Percentiles rank a stretch among this genome's conserved stretches.
Evolutionary conservation across 495 filamentous ascomycete genomes (phyloP).

Genomic region (Viridothelium virens): DNA sequence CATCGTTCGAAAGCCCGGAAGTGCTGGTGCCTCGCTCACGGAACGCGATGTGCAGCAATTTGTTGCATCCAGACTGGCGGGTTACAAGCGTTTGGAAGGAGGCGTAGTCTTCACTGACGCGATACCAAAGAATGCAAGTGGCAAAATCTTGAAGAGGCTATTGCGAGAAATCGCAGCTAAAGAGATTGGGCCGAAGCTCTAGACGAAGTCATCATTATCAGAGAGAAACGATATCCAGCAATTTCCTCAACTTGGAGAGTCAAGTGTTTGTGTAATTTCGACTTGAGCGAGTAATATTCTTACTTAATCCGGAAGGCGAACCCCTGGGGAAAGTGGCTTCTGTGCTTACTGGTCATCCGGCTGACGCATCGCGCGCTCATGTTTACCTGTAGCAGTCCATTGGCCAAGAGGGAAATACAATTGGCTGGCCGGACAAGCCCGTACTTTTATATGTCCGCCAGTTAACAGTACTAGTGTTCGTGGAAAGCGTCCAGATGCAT

Average conservation of each 20-base stretch:
- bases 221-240: not conserved
- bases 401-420: too few relatives aligned
- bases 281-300: too few relatives aligned
- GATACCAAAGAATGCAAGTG: slow-evolving; percentile 77
- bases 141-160: slow-evolving; percentile 79
- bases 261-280: too few relatives aligned
- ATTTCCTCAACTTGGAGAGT: not conserved
- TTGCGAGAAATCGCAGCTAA: slow-evolving; percentile 48
- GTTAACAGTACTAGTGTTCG: too few relatives aligned
- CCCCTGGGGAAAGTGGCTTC: too few relatives aligned
- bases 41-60: slow-evolving; percentile 45
- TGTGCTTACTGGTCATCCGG: too few relatives aligned
- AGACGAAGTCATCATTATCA: not conserved
- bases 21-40: slow-evolving; percentile 35
- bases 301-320: too few relatives aligned
- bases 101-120: slow-evolving; percentile 74
- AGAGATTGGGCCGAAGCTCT: slow-evolving; percentile 28
- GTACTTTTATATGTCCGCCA: too few relatives aligned
- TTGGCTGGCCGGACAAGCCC: too few relatives aligned
- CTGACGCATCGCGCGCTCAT: too few relatives aligned
- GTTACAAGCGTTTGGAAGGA: slow-evolving; percentile 72
- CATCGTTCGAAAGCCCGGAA: slow-evolving; percentile 51
- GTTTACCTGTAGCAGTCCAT: too few relatives aligned
- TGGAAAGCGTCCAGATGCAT: not conserved
- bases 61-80: slow-evolving; percentile 52